Base-by-base conservation (phyloP, 2,329 filamentous ascomycete genomes). In the Clathrospora elynae region DNA sequence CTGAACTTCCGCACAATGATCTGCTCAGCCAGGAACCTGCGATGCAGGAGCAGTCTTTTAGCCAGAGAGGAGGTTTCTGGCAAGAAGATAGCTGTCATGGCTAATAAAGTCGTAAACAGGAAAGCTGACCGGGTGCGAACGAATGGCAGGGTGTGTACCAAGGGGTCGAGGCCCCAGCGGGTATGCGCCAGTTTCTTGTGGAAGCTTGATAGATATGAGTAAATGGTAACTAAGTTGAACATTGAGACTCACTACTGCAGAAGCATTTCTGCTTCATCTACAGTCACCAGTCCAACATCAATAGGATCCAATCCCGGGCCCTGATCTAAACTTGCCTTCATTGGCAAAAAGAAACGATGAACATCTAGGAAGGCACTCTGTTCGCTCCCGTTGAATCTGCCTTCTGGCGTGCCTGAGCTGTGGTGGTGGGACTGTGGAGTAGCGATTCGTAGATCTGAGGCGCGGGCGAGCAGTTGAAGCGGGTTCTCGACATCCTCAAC, bases 401-500 rank as follows among this genome's bases (percentile, higher is more conserved):
- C 66, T 36, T 55, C 56, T 2, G 67, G 64, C 16, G 62, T 65
- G 4, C 64, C 60, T 23, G 49, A 44, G 19, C 49, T 60, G 32
- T 51, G 46, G 16, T 62, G 60, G 37, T 38, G 52, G 35, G 36
- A 55, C 38, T 37, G 63, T 46, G 42, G 63, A 12, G 68, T 76
- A 16, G 77, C 78, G n/a, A 81, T 73, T 44, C 81, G 79, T 25
- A 87, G 75, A 66, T 87, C 85, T 0, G 86, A 89, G 1, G 86
- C 86, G 20, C 86, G 78, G 2, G 86, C 86, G 22, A 90, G 80
- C 11, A 89, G 72, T 64, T 90, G 86, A 4, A 89, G 71, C 0
- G 86, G 86, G 48, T 89, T 90, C 59, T 90, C 86, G 3, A 86
- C 86, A 62, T 88, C 86, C 54, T 89, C 85, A 17, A 87, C 73